A percentile compares a stretch with the other conserved stretches of the same genome.
These are phyloP conservation scores for Phytophthora podocarpi DNA, from an alignment of 352 stramenopile genomes.

Conservation along the genomic window DNA sequence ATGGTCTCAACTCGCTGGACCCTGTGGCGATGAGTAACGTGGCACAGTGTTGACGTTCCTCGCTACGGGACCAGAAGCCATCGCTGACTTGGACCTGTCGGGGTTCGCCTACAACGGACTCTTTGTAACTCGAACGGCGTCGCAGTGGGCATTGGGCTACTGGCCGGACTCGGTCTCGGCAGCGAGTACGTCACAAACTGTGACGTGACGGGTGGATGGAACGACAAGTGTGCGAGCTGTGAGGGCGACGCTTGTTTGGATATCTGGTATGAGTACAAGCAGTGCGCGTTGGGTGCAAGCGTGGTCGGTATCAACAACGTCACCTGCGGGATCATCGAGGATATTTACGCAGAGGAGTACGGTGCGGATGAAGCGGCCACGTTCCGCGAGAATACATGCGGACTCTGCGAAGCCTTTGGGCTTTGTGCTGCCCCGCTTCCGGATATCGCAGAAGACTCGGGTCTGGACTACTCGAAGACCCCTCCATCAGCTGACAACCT, in stretches of 20 bases:
- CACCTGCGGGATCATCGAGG: slow-evolving; percentile 47
- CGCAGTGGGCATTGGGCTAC: slow-evolving; percentile 73
- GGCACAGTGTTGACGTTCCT: slow-evolving; percentile 56
- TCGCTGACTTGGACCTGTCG: slow-evolving; percentile 49
- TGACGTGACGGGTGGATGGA: slow-evolving; percentile 35
- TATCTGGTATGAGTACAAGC: slow-evolving; percentile 45
- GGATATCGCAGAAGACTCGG: slow-evolving; percentile 57
- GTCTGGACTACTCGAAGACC: slow-evolving; percentile 52
- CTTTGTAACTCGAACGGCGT: slow-evolving; percentile 54
- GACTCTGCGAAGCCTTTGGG: slow-evolving; percentile 46
- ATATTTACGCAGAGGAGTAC: slow-evolving; percentile 47
- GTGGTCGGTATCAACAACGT: slow-evolving; percentile 51
- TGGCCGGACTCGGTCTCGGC: slow-evolving; percentile 62
- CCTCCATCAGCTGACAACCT: slow-evolving; percentile 34
- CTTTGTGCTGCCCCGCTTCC: slow-evolving; percentile 68
- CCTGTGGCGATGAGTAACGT: slow-evolving; percentile 66
- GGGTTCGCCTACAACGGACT: slow-evolving; percentile 82
- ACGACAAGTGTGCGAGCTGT: slow-evolving; percentile 51
- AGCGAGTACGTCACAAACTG: slow-evolving; percentile 58
- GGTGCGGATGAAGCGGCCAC: slow-evolving; percentile 41
- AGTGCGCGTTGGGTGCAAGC: slow-evolving; percentile 37
- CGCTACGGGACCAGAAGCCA: slow-evolving; percentile 23
- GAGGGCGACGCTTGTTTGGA: slow-evolving; percentile 37
- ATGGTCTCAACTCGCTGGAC: slow-evolving; percentile 79
- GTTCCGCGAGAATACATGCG: slow-evolving; percentile 46